Evolutionary conservation across 805 yeast species (phyloP).

Genomic region (Zygosaccharomyces bailii): DNA sequence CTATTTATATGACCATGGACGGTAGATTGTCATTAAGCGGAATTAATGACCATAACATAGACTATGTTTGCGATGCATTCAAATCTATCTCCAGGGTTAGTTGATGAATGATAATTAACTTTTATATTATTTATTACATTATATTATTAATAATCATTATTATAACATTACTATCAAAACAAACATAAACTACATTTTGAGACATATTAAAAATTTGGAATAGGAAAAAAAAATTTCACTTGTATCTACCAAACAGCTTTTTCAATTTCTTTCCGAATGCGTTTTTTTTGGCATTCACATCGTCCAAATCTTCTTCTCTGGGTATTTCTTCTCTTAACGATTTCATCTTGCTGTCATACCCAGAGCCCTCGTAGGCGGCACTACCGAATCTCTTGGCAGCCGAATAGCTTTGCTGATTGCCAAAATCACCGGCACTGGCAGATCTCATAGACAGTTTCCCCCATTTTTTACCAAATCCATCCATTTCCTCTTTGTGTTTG

Average conservation of each 20-base stretch:
- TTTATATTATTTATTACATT: background rate
- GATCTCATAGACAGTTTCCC: constrained; percentile 26
- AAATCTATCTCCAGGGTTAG: constrained; percentile 11
- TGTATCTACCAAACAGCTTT: constrained; percentile 41
- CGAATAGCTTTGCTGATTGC: constrained; percentile 3
- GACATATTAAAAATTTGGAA: background rate
- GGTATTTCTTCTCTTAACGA: constrained; percentile 8
- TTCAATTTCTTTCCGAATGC: constrained; percentile 39
- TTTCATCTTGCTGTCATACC: constrained; percentile 7
- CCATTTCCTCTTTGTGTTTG: constrained; percentile 16
- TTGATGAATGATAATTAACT: no score
- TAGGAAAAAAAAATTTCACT: constrained; percentile 7
- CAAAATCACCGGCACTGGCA: constrained; percentile 20
- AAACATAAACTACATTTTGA: background rate
- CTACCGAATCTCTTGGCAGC: constrained; percentile 13
- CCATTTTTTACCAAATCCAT: constrained; percentile 18
- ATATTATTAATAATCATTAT: background rate
- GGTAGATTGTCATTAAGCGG: constrained; percentile 94
- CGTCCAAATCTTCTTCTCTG: constrained; percentile 1
- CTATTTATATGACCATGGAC: constrained; percentile 81
- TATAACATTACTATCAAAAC: constrained; percentile 3
- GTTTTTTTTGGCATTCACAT: constrained; percentile 31
- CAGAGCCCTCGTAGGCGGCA: constrained; percentile 1
- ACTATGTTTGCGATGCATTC: constrained; percentile 40
- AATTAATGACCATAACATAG: constrained; percentile 73